phyloP scores from a whole-genome alignment of 371 early-diverging fungal genomes.

The Agmasoma carcini region DNA sequence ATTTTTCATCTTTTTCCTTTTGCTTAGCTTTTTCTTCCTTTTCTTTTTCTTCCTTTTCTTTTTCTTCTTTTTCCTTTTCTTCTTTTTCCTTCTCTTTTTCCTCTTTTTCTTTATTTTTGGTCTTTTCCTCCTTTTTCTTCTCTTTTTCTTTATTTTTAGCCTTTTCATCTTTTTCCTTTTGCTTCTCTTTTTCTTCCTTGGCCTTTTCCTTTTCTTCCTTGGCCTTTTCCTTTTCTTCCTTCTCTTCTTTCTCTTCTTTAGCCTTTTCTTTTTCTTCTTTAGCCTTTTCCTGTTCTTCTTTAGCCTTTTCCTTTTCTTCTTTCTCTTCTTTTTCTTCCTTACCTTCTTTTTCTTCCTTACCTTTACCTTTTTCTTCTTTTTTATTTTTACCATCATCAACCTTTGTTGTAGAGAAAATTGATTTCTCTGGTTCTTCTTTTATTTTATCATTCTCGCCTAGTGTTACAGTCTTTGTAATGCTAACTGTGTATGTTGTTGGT shows the following conservation, averaged over 20 bases:
- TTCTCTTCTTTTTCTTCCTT: background rate
- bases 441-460: too few relatives aligned
- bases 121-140: background rate
- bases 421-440: too few relatives aligned
- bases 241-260: background rate
- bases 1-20: conserved; percentile 2
- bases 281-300: background rate
- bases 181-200: background rate
- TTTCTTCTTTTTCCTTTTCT: background rate
- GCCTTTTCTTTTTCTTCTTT: too few relatives aligned
- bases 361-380: background rate
- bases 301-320: background rate
- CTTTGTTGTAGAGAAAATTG: too few relatives aligned
- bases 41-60: background rate
- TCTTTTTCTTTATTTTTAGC: background rate
- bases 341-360: background rate
- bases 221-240: background rate
- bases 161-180: background rate
- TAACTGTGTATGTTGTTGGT: too few relatives aligned
- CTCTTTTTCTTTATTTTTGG: background rate
- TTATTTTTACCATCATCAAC: too few relatives aligned
- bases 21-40: background rate
- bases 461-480: too few relatives aligned
- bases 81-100: background rate
- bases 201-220: background rate